Evolutionary conservation across 257 asterid species (phyloP), one percentile per base, ranked within the genome.

Genomic region (Handroanthus guayacan): DNA sequence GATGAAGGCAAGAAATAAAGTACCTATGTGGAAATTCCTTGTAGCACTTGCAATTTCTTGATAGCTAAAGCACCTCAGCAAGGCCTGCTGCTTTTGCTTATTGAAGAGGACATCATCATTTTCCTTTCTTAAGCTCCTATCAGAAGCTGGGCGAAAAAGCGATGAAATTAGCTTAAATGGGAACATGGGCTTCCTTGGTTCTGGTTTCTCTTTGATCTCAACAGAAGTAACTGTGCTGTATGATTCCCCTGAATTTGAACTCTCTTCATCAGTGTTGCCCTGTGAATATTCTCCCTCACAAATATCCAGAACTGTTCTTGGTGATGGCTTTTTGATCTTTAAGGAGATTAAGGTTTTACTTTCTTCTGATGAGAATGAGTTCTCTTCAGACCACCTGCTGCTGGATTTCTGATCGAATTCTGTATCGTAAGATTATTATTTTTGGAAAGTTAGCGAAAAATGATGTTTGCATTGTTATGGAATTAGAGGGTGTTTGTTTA

Each of bases 1-100:
- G 47, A 4, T 58, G 50, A 5, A 5, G 9, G 31, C 16, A 14
- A 43, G 52, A 13, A 36, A 3, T 16, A 17, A 7, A 3, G 3
- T n/a, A 92, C 97, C 97, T 54, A 62, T 58, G 71, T 86, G 87
- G 82, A 92, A 92, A 75, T 84, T 73, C 56, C 84, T 89, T 8
- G 97, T 92, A 67, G 97, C 92, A 56, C 14, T 86, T 25, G 92
- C 84, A 17, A 92, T 83, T 70, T 89, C 89, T 70, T 83, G 83
- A 77, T 84, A 86, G 69, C 78, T 75, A 82, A 87, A 92, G 78
- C 97, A 89, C 83, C 78, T 84, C 12, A 89, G 60, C 71, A 66
- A 20, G 34, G 93, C 68, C 36, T 73, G 85, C 4, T 83, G 77
- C 76, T 82, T 82, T 45, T 75, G 85, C 5, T 75, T 78, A 54